Conservation (phyloP, 495 filamentous ascomycete species). For the Penicillium flavigenum region DNA sequence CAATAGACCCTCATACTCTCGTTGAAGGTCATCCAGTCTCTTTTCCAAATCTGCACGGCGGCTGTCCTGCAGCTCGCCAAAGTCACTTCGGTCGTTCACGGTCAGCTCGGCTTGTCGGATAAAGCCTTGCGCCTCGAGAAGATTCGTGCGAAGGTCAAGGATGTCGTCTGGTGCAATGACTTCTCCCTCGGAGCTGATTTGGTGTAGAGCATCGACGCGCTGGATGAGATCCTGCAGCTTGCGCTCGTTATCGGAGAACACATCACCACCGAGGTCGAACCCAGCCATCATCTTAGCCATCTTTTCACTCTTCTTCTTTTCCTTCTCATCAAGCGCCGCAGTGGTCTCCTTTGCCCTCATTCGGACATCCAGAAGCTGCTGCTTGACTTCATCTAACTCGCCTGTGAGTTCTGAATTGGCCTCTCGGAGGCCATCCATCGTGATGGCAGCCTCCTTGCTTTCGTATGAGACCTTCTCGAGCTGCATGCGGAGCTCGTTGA, state of each 20-base stretch:
- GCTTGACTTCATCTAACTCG: constrained; percentile 94
- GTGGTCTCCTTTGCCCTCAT: constrained; percentile 93
- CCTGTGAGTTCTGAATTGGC: constrained; percentile 88
- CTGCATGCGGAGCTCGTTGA: constrained; percentile 93
- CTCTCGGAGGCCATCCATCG: constrained; percentile 95
- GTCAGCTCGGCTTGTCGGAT: constrained; percentile 90
- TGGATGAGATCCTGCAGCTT: constrained; percentile 78
- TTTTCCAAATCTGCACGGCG: constrained; percentile 71
- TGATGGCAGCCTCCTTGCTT: constrained; percentile 93
- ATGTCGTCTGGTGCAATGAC: constrained; percentile 79
- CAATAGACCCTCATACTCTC: constrained; percentile 77
- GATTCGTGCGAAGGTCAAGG: constrained; percentile 66
- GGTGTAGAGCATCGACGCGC: constrained; percentile 73
- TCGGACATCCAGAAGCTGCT: constrained; percentile 90
- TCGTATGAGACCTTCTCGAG: constrained; percentile 93
- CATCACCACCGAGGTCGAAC: constrained; percentile 86
- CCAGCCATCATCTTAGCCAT: constrained; percentile 99
- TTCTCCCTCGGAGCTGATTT: constrained; percentile 72
- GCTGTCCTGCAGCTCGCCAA: constrained; percentile 60
- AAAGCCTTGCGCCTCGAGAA: constrained; percentile 87
- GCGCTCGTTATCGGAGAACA: constrained; percentile 87
- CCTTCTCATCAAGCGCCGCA: constrained; percentile 88
- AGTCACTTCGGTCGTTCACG: constrained; percentile 63
- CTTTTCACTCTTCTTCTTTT: constrained; percentile 95
- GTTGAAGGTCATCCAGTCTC: constrained; percentile 67